Conservation (phyloP, 139 green algal genomes). For the Diplosphaera chodatii region DNA sequence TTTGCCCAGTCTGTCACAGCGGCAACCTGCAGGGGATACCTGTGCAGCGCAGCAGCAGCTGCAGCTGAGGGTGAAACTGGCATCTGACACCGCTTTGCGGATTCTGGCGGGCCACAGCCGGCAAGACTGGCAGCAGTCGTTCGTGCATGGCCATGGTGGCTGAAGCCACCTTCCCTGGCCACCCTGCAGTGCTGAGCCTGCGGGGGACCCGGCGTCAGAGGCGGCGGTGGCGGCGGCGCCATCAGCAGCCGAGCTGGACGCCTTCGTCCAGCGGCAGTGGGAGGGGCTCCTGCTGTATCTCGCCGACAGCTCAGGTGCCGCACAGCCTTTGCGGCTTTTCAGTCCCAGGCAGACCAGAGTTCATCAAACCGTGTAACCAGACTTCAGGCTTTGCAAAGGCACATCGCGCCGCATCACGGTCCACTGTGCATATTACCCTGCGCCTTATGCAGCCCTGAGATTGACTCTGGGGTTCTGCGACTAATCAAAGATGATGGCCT, state of each 20-base stretch:
- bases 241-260: constrained; percentile 23
- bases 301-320: no score
- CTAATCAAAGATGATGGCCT: no score
- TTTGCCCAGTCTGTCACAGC: not conserved
- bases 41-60: not conserved
- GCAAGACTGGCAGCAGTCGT: no score
- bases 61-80: constrained; percentile 1
- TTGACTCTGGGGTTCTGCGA: no score
- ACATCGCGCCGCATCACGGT: no score
- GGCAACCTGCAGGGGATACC: not conserved
- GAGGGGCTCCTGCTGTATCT: no score
- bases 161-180: not conserved
- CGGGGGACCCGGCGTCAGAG: constrained; percentile 14
- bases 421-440: no score
- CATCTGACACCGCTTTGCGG: not conserved
- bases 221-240: constrained; percentile 24
- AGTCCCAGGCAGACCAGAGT: no score
- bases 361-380: no score
- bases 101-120: not conserved
- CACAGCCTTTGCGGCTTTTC: no score
- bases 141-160: not conserved
- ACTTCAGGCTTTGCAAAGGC: no score
- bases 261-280: constrained; percentile 50
- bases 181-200: not conserved
- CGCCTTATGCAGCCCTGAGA: no score